These are phyloP conservation scores for Kewa caespitosa DNA, from an alignment of 179 eudicot species.

Conservation along the genomic window DNA sequence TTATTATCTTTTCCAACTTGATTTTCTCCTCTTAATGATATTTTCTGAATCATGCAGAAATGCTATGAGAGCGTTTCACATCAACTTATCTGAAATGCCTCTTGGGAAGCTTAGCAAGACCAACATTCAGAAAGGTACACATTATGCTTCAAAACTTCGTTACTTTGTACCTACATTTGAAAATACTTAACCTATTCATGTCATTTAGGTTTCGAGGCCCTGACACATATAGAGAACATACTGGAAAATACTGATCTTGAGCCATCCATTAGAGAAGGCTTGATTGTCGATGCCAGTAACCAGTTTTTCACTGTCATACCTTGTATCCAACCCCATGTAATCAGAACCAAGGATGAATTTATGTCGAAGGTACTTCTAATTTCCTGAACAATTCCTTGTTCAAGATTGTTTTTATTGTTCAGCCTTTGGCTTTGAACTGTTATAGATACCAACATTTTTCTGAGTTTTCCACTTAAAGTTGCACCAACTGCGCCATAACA, in stretches of 20 bases:
- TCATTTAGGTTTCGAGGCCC: slow-evolving; percentile 83
- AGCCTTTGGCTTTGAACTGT: too few species aligned
- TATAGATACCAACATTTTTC: too few species aligned
- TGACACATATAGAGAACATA: slow-evolving; percentile 85
- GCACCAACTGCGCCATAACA: too few species aligned
- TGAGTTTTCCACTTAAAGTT: too few species aligned
- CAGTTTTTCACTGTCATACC: slow-evolving; percentile 95
- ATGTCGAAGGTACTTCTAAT: slow-evolving; percentile 68
- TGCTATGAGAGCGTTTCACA: slow-evolving; percentile 98
- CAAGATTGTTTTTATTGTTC: too few species aligned
- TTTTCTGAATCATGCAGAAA: slow-evolving; percentile 48
- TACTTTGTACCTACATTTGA: background rate
- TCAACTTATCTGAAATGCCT: slow-evolving; percentile 98
- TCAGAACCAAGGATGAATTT: slow-evolving; percentile 89
- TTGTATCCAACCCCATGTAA: slow-evolving; percentile 88
- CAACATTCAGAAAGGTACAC: slow-evolving; percentile 93
- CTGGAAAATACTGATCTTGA: slow-evolving; percentile 42
- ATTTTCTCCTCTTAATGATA: slow-evolving; percentile 1
- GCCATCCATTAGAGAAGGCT: slow-evolving; percentile 62
- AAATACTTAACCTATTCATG: too few species aligned
- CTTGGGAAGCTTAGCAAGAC: slow-evolving; percentile 94
- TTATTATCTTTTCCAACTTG: background rate
- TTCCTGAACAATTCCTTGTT: background rate
- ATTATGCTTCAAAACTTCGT: too few species aligned
- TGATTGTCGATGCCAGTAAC: slow-evolving; percentile 94